Evolutionary conservation across 169 alveolate genomes (phyloP).

Genomic region (Cryptosporidium parvum): DNA sequence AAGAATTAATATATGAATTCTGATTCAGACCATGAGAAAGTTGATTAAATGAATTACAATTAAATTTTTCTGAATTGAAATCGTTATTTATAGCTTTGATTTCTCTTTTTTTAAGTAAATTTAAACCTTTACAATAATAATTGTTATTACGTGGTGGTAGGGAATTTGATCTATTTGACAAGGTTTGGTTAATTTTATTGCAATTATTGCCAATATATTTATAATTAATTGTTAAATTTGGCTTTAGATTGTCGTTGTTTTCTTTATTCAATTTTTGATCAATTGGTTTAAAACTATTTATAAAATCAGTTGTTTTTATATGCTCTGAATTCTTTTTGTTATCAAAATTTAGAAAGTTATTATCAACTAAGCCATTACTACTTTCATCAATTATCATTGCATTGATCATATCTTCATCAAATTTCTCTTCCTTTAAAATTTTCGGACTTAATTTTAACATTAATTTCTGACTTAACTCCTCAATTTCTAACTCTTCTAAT

Average conservation of each 20-base stretch:
- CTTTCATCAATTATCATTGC: neutral
- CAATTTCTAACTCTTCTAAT: constrained; percentile 31
- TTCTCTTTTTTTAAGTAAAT: neutral
- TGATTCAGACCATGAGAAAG: neutral
- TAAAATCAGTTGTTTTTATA: neutral
- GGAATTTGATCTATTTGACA: neutral
- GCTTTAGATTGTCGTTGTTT: neutral
- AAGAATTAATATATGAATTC: neutral
- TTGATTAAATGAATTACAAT: neutral
- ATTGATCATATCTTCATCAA: neutral
- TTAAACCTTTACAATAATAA: neutral
- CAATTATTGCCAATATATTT: neutral
- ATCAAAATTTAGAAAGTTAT: neutral
- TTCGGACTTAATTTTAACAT: constrained; percentile 34
- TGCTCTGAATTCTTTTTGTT: neutral
- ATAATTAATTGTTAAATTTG: neutral
- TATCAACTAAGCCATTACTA: neutral
- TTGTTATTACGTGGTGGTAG: neutral
- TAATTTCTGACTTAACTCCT: constrained; percentile 34
- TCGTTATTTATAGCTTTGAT: neutral
- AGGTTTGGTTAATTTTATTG: neutral
- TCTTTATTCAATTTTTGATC: neutral
- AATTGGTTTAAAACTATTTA: neutral
- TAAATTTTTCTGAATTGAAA: neutral
- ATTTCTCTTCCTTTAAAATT: neutral